A percentile compares a stretch with the other conserved stretches of the same genome.
These are phyloP conservation scores for Urtica urens DNA, from an alignment of 306 rosid genomes.

Conservation along the genomic window DNA sequence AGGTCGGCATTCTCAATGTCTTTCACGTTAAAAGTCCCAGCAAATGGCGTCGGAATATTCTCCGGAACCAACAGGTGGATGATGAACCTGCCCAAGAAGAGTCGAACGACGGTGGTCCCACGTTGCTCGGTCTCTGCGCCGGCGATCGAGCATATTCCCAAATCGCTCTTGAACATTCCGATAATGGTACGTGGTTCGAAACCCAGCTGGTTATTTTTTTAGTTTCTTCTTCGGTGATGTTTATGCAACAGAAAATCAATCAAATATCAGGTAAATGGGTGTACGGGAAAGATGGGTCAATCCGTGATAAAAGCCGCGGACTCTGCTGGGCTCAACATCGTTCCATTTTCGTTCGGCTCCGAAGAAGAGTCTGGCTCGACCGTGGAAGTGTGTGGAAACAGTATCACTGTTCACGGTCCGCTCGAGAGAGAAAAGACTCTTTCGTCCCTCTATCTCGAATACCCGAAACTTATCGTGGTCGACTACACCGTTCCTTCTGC, in stretches of 20 bases:
- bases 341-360: conserved; percentile 75
- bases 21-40: neutral
- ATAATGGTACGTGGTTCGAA: conserved; percentile 1
- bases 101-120: conserved; percentile 1
- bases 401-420: conserved; percentile 70
- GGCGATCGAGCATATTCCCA: neutral
- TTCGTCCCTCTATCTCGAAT: conserved; percentile 37
- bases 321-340: conserved; percentile 68
- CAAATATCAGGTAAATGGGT: conserved; percentile 83
- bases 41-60: neutral
- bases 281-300: conserved; percentile 85
- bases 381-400: conserved; percentile 45
- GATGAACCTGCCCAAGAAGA: neutral
- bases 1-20: conserved; percentile 2
- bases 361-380: conserved; percentile 53
- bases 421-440: conserved; percentile 57
- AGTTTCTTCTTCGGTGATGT: too few species aligned
- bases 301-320: conserved; percentile 73
- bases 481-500: conserved; percentile 85
- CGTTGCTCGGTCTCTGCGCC: neutral
- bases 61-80: conserved; percentile 1
- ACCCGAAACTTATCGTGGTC: conserved; percentile 70
- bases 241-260: too few species aligned
- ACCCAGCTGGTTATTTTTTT: neutral
- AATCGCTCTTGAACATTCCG: conserved; percentile 4